Conservation (phyloP, 495 filamentous ascomycete species). For the Penicillium riverlandense region DNA sequence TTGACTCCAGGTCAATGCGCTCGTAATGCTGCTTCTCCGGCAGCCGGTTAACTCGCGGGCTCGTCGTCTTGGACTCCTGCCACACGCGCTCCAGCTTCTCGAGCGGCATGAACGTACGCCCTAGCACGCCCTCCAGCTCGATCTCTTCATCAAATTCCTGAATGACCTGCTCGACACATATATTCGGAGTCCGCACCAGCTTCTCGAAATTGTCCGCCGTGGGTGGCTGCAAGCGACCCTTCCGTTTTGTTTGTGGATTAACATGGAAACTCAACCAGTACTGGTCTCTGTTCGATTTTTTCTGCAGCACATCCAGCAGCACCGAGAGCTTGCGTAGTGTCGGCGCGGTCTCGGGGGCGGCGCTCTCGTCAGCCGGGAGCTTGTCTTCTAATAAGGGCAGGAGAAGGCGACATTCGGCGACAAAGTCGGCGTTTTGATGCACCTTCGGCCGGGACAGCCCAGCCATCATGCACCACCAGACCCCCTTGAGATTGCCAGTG, state of each 20-base stretch:
- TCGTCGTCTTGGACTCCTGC: no score
- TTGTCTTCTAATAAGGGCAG: constrained; percentile 9
- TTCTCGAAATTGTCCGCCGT: background rate
- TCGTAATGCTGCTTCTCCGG: background rate
- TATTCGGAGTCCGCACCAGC: background rate
- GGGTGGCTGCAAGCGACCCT: background rate
- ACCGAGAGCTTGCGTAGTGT: constrained; percentile 8
- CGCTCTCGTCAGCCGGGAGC: background rate
- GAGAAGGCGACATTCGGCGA: constrained; percentile 26
- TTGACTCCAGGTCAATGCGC: background rate
- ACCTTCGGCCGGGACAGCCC: constrained; percentile 18
- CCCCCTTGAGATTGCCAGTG: constrained; percentile 22
- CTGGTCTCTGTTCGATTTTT: constrained; percentile 7
- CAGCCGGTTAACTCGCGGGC: no score
- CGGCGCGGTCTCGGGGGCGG: background rate
- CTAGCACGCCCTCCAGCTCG: constrained; percentile 11
- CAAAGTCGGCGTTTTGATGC: constrained; percentile 22
- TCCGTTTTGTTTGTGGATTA: background rate
- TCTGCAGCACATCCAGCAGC: constrained; percentile 12
- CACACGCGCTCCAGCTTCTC: no score
- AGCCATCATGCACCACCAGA: constrained; percentile 39
- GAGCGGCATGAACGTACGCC: background rate
- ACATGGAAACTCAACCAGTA: background rate
- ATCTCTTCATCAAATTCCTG: constrained; percentile 16
- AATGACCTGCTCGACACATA: constrained; percentile 2